Percentiles rank a stretch among this genome's conserved stretches.
phyloP scores from a whole-genome alignment of 2,329 filamentous ascomycete genomes.

The Colletotrichum sp. region DNA sequence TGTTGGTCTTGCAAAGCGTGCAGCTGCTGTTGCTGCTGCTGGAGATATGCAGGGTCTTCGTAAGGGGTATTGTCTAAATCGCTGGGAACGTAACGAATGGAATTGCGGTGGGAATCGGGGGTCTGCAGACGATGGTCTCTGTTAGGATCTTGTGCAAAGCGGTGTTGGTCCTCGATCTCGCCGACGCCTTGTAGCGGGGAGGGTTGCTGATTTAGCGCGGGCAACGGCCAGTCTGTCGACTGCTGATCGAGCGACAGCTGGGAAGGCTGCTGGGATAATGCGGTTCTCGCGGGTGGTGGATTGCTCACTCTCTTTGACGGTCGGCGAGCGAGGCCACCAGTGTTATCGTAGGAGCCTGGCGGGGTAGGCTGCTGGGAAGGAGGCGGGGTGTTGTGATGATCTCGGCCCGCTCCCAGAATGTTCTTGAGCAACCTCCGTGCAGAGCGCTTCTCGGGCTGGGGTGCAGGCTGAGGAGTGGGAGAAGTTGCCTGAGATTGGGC shows the following conservation, averaged over 20 bases:
- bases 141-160: slow-evolving; percentile 42
- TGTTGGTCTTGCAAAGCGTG: slow-evolving; percentile 39
- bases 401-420: slow-evolving; percentile 50
- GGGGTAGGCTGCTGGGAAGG: slow-evolving; percentile 23
- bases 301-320: slow-evolving; percentile 64
- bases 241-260: slow-evolving; percentile 42
- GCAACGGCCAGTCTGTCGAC: slow-evolving; percentile 36
- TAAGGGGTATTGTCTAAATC: slow-evolving; percentile 51
- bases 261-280: slow-evolving; percentile 35
- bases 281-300: slow-evolving; percentile 47
- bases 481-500: slow-evolving; percentile 1
- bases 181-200: slow-evolving; percentile 52
- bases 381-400: slow-evolving; percentile 27
- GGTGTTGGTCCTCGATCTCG: slow-evolving; percentile 39
- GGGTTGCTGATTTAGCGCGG: slow-evolving; percentile 36
- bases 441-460: slow-evolving; percentile 48
- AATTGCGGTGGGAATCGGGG: slow-evolving; percentile 41
- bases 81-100: slow-evolving; percentile 53
- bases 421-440: slow-evolving; percentile 60
- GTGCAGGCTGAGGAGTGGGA: slow-evolving; percentile 23
- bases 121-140: slow-evolving; percentile 43
- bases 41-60: slow-evolving; percentile 49
- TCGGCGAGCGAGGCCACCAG: slow-evolving; percentile 53
- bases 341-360: slow-evolving; percentile 52
- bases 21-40: slow-evolving; percentile 36